Evolutionary conservation across 345 rosid genomes (phyloP).

Genomic region (Rhizophora mangle): DNA sequence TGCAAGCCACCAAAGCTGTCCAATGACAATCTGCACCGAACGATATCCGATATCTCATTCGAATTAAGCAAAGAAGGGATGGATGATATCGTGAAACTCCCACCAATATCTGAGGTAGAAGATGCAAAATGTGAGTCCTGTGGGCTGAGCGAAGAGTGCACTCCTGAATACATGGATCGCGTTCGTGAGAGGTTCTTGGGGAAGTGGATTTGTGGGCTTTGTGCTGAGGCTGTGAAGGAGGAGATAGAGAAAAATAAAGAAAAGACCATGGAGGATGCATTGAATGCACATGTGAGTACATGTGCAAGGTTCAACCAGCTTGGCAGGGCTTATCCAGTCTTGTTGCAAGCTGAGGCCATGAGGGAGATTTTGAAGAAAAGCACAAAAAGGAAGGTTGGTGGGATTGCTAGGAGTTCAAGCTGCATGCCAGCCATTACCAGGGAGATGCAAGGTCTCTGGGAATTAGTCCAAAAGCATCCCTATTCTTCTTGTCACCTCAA

Average conservation of each 20-base stretch:
- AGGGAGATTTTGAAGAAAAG: constrained; percentile 62
- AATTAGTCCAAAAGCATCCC: constrained; percentile 49
- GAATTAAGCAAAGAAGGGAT: constrained; percentile 40
- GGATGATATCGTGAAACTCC: neutral
- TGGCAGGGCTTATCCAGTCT: no score
- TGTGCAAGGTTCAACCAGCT: constrained; percentile 38
- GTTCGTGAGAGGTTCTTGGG: constrained; percentile 37
- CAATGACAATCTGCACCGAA: constrained; percentile 47
- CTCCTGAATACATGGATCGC: no score
- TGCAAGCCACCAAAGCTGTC: constrained; percentile 56
- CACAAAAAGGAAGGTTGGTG: constrained; percentile 4
- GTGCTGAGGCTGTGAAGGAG: constrained; percentile 86
- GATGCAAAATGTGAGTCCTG: no score
- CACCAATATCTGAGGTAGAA: no score
- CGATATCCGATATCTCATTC: constrained; percentile 59
- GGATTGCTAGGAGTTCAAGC: constrained; percentile 70
- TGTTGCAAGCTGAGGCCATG: constrained; percentile 38
- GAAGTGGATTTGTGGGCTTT: constrained; percentile 85
- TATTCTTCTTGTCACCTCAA: constrained; percentile 5
- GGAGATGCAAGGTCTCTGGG: constrained; percentile 37
- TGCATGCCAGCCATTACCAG: constrained; percentile 76
- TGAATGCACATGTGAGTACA: constrained; percentile 63
- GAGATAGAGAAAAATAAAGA: constrained; percentile 70
- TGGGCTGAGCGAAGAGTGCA: no score
- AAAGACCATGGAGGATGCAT: constrained; percentile 49